Base-by-base conservation (phyloP, 306 rosid species). In the Astragalus glycyphyllos region DNA sequence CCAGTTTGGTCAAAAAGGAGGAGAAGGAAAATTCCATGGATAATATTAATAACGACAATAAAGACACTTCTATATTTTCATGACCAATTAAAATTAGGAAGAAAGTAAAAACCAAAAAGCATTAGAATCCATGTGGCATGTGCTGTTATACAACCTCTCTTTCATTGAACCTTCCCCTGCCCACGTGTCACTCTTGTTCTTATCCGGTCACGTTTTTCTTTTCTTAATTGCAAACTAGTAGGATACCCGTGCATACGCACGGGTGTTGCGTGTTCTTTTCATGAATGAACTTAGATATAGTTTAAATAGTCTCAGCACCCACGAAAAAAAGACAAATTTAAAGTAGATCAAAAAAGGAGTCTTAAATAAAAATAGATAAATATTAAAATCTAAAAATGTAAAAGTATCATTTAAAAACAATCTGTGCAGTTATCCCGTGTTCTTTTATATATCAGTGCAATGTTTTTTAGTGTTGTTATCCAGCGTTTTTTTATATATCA, bases 111-210 rank as follows among this genome's bases (percentile, higher is more conserved):
- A 26, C 31, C 31, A 26, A 40, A 40, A 40, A 40, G 45, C 9
- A 40, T 7, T 6, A 40, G 45, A 40, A 40, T 40, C 45, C 45
- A 40, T 40, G 45, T 7, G 45, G 45, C 9, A 10, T 40, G 45
- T 40, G 9, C 3, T 11, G 12, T 54, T 26, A 26, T 26, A 26
- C 31, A 3, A 26, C 31, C 31, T 3, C 31, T 3, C 31, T 1
- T 26, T 26, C 41, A 37, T 15, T 71, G 32, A 41, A 8, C 50
- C n/a, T 7, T 61, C 0, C n/a, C 5, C 31, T 23, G 29, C 37
- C 15, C 63, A 74, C 65, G 82, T 65, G 74, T 73, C 69, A 58
- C 7, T 8, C 15, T 64, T 58, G 74, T 79, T 70, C 41, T 15
- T 50, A 49, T 58, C 51, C 29, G 4, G 57, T 11, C 62, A 60